Percentiles rank a stretch among this genome's conserved stretches.
These are phyloP conservation scores for Tubosaeta sp. DNA, from an alignment of 768 basidiomycete genomes.

Conservation along the genomic window DNA sequence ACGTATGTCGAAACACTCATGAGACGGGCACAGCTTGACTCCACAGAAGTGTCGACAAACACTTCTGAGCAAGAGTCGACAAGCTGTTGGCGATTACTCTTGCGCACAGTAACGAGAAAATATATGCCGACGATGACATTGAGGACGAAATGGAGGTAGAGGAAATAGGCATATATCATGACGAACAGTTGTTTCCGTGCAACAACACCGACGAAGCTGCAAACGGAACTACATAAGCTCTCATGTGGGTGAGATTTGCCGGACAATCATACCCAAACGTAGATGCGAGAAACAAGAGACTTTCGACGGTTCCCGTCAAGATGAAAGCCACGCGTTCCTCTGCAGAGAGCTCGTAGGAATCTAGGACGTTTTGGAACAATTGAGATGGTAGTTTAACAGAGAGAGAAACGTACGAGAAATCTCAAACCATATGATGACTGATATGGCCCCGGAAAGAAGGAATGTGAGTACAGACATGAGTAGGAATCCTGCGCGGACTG, in stretches of 20 bases:
- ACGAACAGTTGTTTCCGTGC: conserved; percentile 60
- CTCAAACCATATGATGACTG: conserved; percentile 59
- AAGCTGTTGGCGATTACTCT: conserved; percentile 41
- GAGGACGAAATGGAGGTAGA: conserved; percentile 55
- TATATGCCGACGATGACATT: conserved; percentile 50
- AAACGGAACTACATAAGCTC: conserved; percentile 1
- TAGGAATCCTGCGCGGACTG: conserved; percentile 58
- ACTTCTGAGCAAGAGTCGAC: conserved; percentile 43
- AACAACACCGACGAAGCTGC: conserved; percentile 59
- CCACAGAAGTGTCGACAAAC: conserved; percentile 36
- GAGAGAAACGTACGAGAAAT: conserved; percentile 44
- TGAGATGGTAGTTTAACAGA: not conserved
- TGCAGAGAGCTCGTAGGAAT: conserved; percentile 29
- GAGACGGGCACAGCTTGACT: conserved; percentile 44
- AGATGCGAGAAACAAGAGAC: conserved; percentile 49
- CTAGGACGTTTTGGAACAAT: conserved; percentile 20
- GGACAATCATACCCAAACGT: conserved; percentile 44
- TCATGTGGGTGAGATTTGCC: not conserved
- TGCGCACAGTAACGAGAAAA: conserved; percentile 47
- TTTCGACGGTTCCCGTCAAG: conserved; percentile 50
- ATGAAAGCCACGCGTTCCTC: conserved; percentile 41
- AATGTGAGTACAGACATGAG: conserved; percentile 51
- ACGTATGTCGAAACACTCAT: conserved; percentile 41
- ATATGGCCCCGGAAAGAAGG: conserved; percentile 49
- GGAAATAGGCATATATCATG: conserved; percentile 50